Conservation (phyloP, 306 rosid genomes). For the Rubus idaeus region DNA sequence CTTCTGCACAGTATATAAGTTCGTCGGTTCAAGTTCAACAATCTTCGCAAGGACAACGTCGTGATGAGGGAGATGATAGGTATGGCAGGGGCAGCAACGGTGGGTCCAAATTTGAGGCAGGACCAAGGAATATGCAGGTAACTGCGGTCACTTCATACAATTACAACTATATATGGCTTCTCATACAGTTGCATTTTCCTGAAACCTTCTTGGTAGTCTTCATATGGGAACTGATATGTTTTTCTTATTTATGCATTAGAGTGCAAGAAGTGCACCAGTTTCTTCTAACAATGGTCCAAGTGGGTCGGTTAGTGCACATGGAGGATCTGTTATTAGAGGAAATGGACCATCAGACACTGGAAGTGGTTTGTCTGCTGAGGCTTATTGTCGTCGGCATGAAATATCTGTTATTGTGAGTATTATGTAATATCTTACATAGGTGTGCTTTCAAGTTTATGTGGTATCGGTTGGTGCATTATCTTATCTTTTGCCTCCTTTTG, state of each 20-base stretch:
- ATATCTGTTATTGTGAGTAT: slow-evolving; percentile 74
- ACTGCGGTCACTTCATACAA: background rate
- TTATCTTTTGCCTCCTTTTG: background rate
- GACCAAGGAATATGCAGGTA: slow-evolving; percentile 59
- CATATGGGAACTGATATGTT: slow-evolving; percentile 6
- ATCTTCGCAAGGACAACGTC: slow-evolving; percentile 53
- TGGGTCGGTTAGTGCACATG: slow-evolving; percentile 49
- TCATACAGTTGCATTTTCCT: background rate
- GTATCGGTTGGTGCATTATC: background rate
- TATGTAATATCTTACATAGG: background rate
- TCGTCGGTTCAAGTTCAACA: slow-evolving; percentile 84
- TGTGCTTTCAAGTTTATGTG: background rate
- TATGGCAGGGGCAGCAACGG: slow-evolving; percentile 60
- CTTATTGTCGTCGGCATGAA: slow-evolving; percentile 86
- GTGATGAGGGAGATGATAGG: slow-evolving; percentile 53
- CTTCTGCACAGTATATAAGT: slow-evolving; percentile 52
- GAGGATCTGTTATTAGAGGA: slow-evolving; percentile 43
- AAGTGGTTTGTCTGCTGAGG: slow-evolving; percentile 63
- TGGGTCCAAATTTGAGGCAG: slow-evolving; percentile 51
- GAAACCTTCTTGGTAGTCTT: background rate
- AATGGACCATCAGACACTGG: slow-evolving; percentile 61
- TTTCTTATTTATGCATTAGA: slow-evolving; percentile 44
- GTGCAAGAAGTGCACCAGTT: slow-evolving; percentile 44
- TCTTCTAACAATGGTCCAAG: slow-evolving; percentile 44
- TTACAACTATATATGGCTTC: background rate